Base-by-base conservation (phyloP, 331 rosid genomes). In the Quercus tomentella region DNA sequence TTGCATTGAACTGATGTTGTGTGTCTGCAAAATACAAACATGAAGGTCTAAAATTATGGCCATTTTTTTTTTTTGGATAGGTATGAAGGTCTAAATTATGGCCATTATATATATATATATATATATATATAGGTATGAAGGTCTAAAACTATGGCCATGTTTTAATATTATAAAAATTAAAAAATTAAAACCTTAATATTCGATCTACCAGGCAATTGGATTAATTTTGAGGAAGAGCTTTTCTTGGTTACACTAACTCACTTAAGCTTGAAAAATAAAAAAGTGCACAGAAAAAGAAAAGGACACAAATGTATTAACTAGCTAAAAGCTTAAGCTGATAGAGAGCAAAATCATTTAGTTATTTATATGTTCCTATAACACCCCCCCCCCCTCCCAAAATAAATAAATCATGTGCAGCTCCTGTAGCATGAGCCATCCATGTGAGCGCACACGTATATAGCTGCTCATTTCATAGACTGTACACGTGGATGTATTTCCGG, bases 1-100 rank as follows among this genome's bases (percentile, higher is more conserved):
- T 88, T 4, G 89, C 92, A 86, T 89, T 88, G 80, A 93, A 93
- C 81, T 89, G 97, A 76, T 93, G 97, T 10, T 89, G 93, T 5
- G 93, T 83, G 80, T 91, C 98, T 93, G 84, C 83, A 73, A 78
- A 72, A 45, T 56, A 73, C 70, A 85, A 78, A 62, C 51, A 65
- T 20, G 77, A 77, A 65, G 33, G 37, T 62, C 58, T 23, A 54
- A 31, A 60, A n/a, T 17, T 37, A 56, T 25, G 37, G 31, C 26
- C 60, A 1, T 43, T 4, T 17, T 21, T 21, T 25, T 35, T 8
- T 41, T 37, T 7, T 37, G 10, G 43, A 9, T 41, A 41, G 49
- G 49, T 41, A 41, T 8, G 49, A 41, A 41, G 49, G 49, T 41
- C 49, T 8, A 41, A 41, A 8, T 41, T 41, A 56, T 25, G 37